Evolutionary conservation across 192 early-diverging fungal species (phyloP).

Genomic region (Podochytrium sp.): DNA sequence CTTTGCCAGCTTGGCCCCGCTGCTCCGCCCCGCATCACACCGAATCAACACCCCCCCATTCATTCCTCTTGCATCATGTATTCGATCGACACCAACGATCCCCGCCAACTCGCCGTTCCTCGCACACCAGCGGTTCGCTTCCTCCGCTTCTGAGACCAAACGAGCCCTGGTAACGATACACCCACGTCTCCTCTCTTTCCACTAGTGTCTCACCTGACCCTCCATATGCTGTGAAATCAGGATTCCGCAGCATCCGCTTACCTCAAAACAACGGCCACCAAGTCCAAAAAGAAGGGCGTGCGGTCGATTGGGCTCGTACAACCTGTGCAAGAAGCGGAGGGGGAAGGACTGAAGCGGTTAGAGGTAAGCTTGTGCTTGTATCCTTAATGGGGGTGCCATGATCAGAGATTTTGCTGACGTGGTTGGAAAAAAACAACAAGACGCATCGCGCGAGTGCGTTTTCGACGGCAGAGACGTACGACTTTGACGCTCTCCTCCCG

Average conservation of each 20-base stretch:
- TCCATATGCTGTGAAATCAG: background rate
- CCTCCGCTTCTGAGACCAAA: background rate
- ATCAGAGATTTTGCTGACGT: background rate
- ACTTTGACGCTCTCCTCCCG: slow-evolving; percentile 48
- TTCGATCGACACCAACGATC: too few species aligned
- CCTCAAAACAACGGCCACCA: background rate
- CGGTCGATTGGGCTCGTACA: slow-evolving; percentile 10
- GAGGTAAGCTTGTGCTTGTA: background rate
- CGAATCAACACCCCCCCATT: too few species aligned
- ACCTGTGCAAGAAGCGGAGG: background rate
- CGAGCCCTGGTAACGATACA: background rate
- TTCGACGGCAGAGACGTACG: slow-evolving; percentile 60
- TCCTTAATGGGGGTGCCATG: background rate
- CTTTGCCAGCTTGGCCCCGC: too few species aligned
- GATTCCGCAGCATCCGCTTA: background rate
- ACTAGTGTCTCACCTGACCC: background rate
- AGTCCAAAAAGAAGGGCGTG: slow-evolving; percentile 22
- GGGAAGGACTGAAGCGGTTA: background rate
- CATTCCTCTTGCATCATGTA: too few species aligned
- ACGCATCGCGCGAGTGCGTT: slow-evolving; percentile 40
- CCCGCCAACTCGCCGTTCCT: too few species aligned
- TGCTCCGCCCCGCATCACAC: too few species aligned
- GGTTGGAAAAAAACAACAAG: background rate
- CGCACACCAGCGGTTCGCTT: background rate
- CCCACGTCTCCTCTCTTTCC: background rate